Evolutionary conservation across 2,329 filamentous ascomycete species (phyloP).

Genomic region (Aspergillus sergii): DNA sequence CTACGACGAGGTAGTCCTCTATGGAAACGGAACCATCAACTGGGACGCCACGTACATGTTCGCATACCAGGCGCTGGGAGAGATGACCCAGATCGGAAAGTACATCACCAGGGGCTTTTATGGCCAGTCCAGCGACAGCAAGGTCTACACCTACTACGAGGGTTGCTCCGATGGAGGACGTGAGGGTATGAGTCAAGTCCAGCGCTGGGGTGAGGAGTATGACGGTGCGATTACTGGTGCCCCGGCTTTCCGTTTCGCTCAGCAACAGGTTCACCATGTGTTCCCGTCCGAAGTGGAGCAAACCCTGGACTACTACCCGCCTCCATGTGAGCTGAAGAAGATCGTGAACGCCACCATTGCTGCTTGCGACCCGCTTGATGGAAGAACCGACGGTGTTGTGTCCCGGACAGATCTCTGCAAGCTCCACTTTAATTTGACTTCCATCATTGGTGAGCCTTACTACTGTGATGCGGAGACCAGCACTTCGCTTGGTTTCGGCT

Average conservation of each 20-base stretch:
- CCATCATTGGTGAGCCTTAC: conserved; percentile 52
- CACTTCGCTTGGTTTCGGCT: conserved; percentile 29
- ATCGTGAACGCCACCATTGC: conserved; percentile 56
- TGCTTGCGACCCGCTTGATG: conserved; percentile 59
- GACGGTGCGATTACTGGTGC: conserved; percentile 52
- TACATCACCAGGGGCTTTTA: conserved; percentile 48
- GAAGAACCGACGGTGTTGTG: conserved; percentile 57
- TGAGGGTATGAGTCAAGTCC: conserved; percentile 56
- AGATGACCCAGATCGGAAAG: conserved; percentile 54
- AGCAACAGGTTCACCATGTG: conserved; percentile 49
- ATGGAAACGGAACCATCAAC: conserved; percentile 51
- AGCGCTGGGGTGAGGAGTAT: conserved; percentile 52
- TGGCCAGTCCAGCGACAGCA: conserved; percentile 26
- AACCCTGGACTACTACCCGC: conserved; percentile 46
- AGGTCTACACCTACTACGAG: conserved; percentile 53
- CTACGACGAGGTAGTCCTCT: conserved; percentile 43
- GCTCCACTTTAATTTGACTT: conserved; percentile 49
- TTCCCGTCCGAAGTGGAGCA: conserved; percentile 43
- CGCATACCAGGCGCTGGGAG: conserved; percentile 53
- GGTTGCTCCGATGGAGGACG: conserved; percentile 59
- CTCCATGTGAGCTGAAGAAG: conserved; percentile 37
- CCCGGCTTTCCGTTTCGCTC: conserved; percentile 49
- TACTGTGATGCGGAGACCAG: conserved; percentile 40
- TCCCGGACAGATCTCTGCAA: conserved; percentile 53
- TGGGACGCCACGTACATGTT: conserved; percentile 39